Evolutionary conservation across 768 basidiomycete species (phyloP).

Genomic region (Podaxis sp.): DNA sequence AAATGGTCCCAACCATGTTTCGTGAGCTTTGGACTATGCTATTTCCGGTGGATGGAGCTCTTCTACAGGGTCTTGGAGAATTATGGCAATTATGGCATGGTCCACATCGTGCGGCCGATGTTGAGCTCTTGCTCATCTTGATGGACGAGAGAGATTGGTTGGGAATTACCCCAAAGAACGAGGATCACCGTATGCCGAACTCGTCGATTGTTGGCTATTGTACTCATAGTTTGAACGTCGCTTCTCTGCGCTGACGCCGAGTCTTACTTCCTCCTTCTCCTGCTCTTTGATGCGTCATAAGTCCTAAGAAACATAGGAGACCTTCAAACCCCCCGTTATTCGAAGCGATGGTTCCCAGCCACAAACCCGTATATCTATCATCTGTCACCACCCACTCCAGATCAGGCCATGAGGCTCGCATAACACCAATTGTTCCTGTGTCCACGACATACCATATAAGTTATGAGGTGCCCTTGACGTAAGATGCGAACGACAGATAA

Average conservation of each 20-base stretch:
- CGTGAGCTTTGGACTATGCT: neutral
- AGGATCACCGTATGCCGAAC: neutral
- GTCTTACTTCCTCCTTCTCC: neutral
- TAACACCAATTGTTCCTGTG: neutral
- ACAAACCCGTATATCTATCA: neutral
- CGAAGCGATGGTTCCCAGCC: neutral
- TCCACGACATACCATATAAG: neutral
- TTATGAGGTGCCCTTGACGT: neutral
- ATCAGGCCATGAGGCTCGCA: neutral
- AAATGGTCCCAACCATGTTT: neutral
- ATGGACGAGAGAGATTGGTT: neutral
- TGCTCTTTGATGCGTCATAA: neutral
- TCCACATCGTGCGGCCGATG: neutral
- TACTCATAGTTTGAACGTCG: neutral
- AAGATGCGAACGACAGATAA: neutral
- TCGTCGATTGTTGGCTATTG: neutral
- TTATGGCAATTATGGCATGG: neutral
- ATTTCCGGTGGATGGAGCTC: neutral
- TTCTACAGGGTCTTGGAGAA: neutral
- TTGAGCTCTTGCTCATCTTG: neutral
- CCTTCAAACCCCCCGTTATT: neutral
- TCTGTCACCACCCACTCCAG: neutral
- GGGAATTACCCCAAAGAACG: neutral
- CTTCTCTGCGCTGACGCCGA: neutral
- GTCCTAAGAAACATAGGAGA: neutral